Evolutionary conservation across 106 monocot species (phyloP).

Genomic region (Triglochin maritima): DNA sequence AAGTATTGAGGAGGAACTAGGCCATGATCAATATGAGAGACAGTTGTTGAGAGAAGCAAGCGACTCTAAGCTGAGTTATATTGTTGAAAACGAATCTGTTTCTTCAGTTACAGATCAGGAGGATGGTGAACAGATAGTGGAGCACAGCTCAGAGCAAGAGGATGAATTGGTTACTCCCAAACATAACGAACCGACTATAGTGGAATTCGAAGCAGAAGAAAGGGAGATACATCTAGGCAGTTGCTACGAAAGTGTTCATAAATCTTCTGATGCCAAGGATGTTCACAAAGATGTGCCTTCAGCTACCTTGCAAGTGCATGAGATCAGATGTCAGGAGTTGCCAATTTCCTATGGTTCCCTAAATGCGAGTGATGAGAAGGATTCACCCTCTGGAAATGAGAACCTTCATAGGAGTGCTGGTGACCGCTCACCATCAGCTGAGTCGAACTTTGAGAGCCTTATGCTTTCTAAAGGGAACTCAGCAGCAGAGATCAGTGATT

Average conservation of each 20-base stretch:
- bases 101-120: background rate
- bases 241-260: background rate
- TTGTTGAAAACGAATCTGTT: conserved; percentile 3
- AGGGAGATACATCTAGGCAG: background rate
- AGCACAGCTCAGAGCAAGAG: background rate
- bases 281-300: background rate
- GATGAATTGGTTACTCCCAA: background rate
- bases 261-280: background rate
- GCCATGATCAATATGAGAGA: conserved; percentile 1
- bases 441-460: too few relatives aligned
- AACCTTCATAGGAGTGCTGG: too few relatives aligned
- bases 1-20: background rate
- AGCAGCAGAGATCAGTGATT: background rate
- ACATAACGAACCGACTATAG: background rate
- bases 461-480: background rate
- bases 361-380: too few relatives aligned
- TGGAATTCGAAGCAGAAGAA: background rate
- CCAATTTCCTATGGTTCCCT: conserved; percentile 3
- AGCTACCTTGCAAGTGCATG: background rate
- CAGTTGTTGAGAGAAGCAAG: conserved; percentile 8
- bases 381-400: too few relatives aligned
- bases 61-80: conserved; percentile 4
- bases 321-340: conserved; percentile 1
- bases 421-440: too few relatives aligned
- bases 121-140: background rate